Evolutionary conservation across 768 basidiomycete genomes (phyloP).

Genomic region (Leccinum ochraceum): DNA sequence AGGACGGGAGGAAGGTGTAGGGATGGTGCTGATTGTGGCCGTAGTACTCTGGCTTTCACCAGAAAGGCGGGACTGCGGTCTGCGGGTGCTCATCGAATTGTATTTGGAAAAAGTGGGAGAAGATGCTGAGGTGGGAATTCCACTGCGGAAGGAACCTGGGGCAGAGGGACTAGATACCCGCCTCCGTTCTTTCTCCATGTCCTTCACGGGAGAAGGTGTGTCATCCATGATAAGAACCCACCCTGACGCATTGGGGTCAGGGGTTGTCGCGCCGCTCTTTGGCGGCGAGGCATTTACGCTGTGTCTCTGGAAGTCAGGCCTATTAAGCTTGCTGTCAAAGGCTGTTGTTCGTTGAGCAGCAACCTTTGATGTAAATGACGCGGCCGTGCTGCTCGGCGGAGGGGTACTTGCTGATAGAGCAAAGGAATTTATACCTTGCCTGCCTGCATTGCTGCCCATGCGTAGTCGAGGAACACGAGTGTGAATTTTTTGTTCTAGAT

Average conservation of each 20-base stretch:
- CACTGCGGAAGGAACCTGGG: conserved; percentile 52
- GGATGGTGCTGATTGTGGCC: conserved; percentile 60
- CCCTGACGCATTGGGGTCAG: conserved; percentile 64
- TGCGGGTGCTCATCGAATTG: conserved; percentile 48
- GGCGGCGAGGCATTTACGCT: conserved; percentile 46
- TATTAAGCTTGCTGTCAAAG: conserved; percentile 26
- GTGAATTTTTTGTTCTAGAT: conserved; percentile 84
- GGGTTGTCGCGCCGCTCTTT: conserved; percentile 40
- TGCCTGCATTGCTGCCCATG: conserved; percentile 73
- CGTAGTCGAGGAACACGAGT: conserved; percentile 83
- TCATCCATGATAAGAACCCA: conserved; percentile 94
- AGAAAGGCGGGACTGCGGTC: conserved; percentile 76
- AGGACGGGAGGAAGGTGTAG: conserved; percentile 69
- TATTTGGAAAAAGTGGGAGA: conserved; percentile 47
- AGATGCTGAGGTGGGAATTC: conserved; percentile 46
- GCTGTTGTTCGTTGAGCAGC: conserved; percentile 18
- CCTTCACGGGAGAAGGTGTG: conserved; percentile 68
- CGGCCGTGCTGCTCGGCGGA: conserved; percentile 40
- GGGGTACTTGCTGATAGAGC: conserved; percentile 36
- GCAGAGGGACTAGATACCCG: conserved; percentile 64
- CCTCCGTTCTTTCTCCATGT: conserved; percentile 54
- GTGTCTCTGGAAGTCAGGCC: conserved; percentile 38
- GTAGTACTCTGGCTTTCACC: conserved; percentile 56
- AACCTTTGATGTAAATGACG: conserved; percentile 30
- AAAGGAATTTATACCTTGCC: conserved; percentile 43